Percentiles rank a stretch among this genome's conserved stretches.
phyloP scores from a whole-genome alignment of 2,329 filamentous ascomycete genomes.

The Ophiocordyceps unilateralis region DNA sequence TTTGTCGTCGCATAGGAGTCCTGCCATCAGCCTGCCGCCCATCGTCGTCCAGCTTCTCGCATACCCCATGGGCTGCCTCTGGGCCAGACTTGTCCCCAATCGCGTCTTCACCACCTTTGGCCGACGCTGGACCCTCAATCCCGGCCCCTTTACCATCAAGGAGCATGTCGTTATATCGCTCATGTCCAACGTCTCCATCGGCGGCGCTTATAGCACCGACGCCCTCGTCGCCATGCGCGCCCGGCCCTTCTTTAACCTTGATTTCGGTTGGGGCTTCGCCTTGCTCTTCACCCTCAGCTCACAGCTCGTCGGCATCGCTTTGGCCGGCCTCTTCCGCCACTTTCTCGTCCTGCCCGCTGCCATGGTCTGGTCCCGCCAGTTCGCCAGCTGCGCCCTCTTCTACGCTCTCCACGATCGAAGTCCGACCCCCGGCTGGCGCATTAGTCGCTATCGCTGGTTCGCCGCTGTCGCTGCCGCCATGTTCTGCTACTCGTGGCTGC shows the following conservation, averaged over 20 bases:
- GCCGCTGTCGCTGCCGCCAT: conserved; percentile 21
- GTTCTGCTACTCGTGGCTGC: conserved; percentile 36
- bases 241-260: conserved; percentile 8
- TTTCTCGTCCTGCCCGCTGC: conserved; percentile 41
- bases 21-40: conserved; percentile 18
- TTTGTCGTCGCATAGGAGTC: conserved; percentile 7
- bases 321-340: conserved; percentile 37
- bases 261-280: conserved; percentile 37
- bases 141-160: conserved; percentile 21
- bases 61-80: conserved; percentile 22
- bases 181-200: conserved; percentile 12
- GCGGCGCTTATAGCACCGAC: conserved; percentile 1
- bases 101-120: conserved; percentile 23
- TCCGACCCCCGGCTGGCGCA: conserved; percentile 24
- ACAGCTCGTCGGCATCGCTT: conserved; percentile 41
- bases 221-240: conserved; percentile 1
- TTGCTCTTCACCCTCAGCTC: conserved; percentile 39
- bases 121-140: conserved; percentile 24
- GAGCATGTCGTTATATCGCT: conserved; percentile 26
- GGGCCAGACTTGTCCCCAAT: conserved; percentile 23
- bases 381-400: conserved; percentile 28
- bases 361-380: conserved; percentile 43
- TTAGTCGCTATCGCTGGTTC: conserved; percentile 28
- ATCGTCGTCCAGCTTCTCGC: conserved; percentile 23
- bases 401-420: conserved; percentile 23